These are phyloP conservation scores for Seminavis robusta DNA, from an alignment of 108 stramenopile species.

Conservation along the genomic window DNA sequence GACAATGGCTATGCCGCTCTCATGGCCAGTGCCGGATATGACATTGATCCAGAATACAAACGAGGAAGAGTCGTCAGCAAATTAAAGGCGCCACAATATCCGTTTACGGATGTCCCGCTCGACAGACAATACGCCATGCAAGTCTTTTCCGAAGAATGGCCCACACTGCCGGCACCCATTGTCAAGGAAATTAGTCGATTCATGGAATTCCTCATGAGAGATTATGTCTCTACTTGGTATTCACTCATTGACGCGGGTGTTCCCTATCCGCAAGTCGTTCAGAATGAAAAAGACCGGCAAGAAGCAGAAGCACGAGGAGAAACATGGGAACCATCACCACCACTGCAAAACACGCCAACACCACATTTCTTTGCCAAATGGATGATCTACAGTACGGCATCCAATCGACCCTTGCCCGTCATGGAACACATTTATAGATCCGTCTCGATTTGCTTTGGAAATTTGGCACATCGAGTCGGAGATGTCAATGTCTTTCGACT, in stretches of 20 bases:
- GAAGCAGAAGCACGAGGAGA: background rate
- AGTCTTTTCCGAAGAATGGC: constrained; percentile 58
- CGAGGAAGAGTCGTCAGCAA: constrained; percentile 30
- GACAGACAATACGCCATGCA: constrained; percentile 9
- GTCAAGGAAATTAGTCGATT: constrained; percentile 56
- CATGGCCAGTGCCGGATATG: constrained; percentile 42
- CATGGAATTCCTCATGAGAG: constrained; percentile 72
- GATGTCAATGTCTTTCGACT: constrained; percentile 72
- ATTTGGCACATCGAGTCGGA: constrained; percentile 68
- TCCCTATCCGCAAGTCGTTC: constrained; percentile 8
- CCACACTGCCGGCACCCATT: constrained; percentile 52
- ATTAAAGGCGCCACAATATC: constrained; percentile 17
- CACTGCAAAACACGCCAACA: background rate
- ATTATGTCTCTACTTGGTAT: constrained; percentile 69
- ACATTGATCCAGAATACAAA: constrained; percentile 10
- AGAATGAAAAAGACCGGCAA: background rate
- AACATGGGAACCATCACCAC: background rate
- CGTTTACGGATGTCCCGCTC: constrained; percentile 25
- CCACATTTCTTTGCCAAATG: constrained; percentile 4
- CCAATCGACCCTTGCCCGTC: constrained; percentile 42
- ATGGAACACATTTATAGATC: constrained; percentile 55
- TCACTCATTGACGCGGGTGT: constrained; percentile 36
- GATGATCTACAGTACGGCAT: constrained; percentile 29
- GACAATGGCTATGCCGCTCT: constrained; percentile 27
- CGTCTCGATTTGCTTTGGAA: constrained; percentile 70